Conservation (phyloP, 768 basidiomycete species). For the Suillus bovinus region DNA sequence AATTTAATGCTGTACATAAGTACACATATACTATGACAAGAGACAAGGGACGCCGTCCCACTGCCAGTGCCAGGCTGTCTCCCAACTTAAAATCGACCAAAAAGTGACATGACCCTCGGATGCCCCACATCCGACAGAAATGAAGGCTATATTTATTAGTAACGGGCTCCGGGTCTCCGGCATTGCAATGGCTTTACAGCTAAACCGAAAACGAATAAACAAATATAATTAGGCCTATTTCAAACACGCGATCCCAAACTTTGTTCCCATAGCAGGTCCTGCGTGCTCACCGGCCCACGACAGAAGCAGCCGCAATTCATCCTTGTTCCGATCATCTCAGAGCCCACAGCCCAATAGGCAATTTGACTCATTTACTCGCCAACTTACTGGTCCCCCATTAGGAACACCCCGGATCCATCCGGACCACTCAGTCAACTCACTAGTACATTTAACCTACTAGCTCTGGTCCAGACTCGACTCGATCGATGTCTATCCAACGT, state of each 20-base stretch:
- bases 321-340: slow-evolving; percentile 1
- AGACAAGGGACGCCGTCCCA: slow-evolving; percentile 3
- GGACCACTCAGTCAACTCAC: not conserved
- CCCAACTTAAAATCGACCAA: not conserved
- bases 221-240: not conserved
- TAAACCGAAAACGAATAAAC: too few species aligned
- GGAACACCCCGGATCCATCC: not conserved
- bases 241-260: not conserved
- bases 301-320: not conserved
- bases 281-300: not conserved
- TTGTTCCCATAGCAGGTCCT: slow-evolving; percentile 8
- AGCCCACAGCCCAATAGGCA: not conserved
- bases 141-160: slow-evolving; percentile 3
- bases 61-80: too few species aligned
- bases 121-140: slow-evolving; percentile 9
- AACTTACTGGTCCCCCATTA: too few species aligned
- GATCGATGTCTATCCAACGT: slow-evolving; percentile 14
- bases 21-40: not conserved
- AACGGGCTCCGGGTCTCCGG: slow-evolving; percentile 1
- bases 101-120: too few species aligned
- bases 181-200: too few species aligned
- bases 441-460: slow-evolving; percentile 4
- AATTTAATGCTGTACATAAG: not conserved
- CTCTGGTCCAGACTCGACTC: not conserved
- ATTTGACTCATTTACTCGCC: not conserved